Evolutionary conservation across 179 eudicot species (phyloP), one percentile per base, ranked within the genome.

Genomic region (Patellifolia procumbens): DNA sequence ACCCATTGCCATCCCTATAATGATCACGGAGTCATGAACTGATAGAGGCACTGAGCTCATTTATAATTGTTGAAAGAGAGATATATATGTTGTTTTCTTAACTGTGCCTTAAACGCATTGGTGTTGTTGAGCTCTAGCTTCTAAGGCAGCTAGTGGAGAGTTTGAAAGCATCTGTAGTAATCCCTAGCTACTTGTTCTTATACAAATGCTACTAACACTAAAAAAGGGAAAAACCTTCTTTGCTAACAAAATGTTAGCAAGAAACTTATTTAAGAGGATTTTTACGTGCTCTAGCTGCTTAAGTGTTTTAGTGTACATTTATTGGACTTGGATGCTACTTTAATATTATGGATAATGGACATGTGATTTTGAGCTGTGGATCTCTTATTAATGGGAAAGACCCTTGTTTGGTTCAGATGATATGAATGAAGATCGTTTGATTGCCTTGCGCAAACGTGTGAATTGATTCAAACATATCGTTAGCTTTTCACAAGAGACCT

Each of bases 391-490:
- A n/a, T 31, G 37, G 62, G 39, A 72, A 46, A 32, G n/a, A n/a
- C n/a, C n/a, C n/a, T 75, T 53, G 24, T 73, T 26, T 83, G 78
- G n/a, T n/a, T n/a, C 87, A 95, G 97, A 86, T 87, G 89, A 87
- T 13, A 74, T 86, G 70, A 91, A 83, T 81, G 98, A 95, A 83
- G 99, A 95, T 73, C 92, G 93, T 67, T 89, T 90, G 88, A 77
- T 80, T 79, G 90, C 99, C 68, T 75, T 95, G 73, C 89, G 95
- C 51, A 93, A 95, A 81, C 98, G 98, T 79, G 99, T 95, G 64
- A 95, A 84, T 81, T 95, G 45, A 98, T 77, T 91, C 56, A 95
- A 95, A 72, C 78, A 89, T 81, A 60, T 93, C 46, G 63, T 89
- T 58, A 43, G 75, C 68, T 91, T 93, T 84, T 83, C 83, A 83